A percentile compares a stretch with the other conserved stretches of the same genome.
Conservation (phyloP, 805 yeast species). For the Candida glaebosa region DNA sequence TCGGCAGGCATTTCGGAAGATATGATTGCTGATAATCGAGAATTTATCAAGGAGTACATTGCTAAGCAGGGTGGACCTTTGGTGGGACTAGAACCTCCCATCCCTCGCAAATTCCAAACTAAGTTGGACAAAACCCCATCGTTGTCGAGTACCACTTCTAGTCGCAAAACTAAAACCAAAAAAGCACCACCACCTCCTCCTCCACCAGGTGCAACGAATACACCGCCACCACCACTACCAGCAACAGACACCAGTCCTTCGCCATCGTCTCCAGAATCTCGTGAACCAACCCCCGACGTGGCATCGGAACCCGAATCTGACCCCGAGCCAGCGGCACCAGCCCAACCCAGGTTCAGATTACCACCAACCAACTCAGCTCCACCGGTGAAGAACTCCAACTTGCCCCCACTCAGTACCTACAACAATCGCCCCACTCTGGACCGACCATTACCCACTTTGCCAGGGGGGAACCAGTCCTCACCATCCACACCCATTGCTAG, state of each 20-base stretch:
- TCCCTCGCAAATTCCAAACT: conserved; percentile 53
- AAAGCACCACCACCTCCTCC: conserved; percentile 44
- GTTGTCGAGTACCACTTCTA: conserved; percentile 14
- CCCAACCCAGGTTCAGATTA: conserved; percentile 27
- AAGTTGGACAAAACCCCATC: conserved; percentile 17
- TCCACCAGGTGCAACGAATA: conserved; percentile 14
- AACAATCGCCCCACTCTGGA: not conserved
- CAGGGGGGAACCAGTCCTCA: conserved; percentile 1
- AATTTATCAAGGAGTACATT: conserved; percentile 77
- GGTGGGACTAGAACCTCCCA: conserved; percentile 81
- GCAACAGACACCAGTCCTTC: conserved; percentile 9
- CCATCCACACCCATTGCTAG: conserved; percentile 7
- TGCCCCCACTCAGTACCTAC: conserved; percentile 10
- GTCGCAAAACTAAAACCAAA: conserved; percentile 19
- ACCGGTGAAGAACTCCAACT: conserved; percentile 18
- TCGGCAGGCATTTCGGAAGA: conserved; percentile 80
- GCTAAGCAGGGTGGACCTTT: conserved; percentile 72
- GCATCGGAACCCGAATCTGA: conserved; percentile 4
- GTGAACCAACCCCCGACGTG: not conserved
- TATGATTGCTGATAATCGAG: conserved; percentile 83
- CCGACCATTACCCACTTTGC: conserved; percentile 7
- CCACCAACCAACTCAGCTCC: conserved; percentile 37
- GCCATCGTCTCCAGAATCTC: conserved; percentile 8
- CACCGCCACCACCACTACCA: conserved; percentile 6
- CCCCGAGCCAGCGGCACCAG: conserved; percentile 1